phyloP scores from a whole-genome alignment of 257 asterid genomes.

The Solanum etuberosum region DNA sequence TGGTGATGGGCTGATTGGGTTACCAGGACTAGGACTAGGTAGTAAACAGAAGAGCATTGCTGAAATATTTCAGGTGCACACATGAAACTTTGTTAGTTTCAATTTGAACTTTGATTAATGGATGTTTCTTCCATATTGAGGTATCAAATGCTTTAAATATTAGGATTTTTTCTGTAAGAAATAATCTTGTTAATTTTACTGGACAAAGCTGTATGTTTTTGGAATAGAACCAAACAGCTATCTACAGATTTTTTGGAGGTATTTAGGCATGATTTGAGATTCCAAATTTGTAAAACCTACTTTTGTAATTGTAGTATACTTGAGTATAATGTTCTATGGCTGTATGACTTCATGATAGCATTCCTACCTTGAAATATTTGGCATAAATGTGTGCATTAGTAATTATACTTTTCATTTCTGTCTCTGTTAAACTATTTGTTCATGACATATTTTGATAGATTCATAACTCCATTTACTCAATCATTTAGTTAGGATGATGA shows the following conservation, averaged over 20 bases:
- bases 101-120: neutral
- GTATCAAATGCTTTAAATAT: neutral
- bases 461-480: neutral
- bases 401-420: neutral
- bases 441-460: neutral
- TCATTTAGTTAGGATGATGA: neutral
- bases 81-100: neutral
- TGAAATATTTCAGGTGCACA: constrained; percentile 68
- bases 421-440: neutral
- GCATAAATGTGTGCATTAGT: neutral
- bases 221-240: neutral
- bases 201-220: neutral
- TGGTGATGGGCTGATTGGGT: constrained; percentile 94
- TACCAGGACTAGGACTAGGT: constrained; percentile 74
- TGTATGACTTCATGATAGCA: neutral
- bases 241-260: neutral
- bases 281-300: neutral
- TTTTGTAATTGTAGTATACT: neutral
- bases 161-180: neutral
- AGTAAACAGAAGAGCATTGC: constrained; percentile 77
- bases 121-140: neutral
- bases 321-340: neutral
- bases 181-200: neutral
- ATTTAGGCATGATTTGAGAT: neutral
- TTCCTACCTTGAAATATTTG: neutral